phyloP scores from a whole-genome alignment of 441 rosid species.

The Euphorbia schlechtendalii region DNA sequence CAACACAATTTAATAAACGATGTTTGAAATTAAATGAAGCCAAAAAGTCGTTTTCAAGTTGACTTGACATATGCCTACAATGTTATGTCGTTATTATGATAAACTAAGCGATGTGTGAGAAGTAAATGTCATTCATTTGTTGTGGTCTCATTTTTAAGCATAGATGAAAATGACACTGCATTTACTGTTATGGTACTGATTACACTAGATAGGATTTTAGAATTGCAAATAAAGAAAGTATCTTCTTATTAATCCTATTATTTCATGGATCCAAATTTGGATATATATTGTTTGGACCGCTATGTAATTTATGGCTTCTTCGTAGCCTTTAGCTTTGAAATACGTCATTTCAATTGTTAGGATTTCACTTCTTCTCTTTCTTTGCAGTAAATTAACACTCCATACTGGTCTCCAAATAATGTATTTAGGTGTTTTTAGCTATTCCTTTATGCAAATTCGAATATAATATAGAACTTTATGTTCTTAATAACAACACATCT shows the following conservation, averaged over 20 bases:
- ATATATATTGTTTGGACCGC: slow-evolving; percentile 1
- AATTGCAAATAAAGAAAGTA: not conserved
- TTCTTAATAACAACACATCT: too few relatives aligned
- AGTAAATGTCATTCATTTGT: not conserved
- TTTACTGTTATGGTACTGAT: not conserved
- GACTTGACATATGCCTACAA: slow-evolving; percentile 9
- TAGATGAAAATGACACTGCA: slow-evolving; percentile 12
- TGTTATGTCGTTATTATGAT: not conserved
- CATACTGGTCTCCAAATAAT: too few relatives aligned
- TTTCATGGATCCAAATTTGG: not conserved
- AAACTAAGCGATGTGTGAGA: not conserved
- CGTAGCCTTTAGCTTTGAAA: not conserved
- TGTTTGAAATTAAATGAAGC: slow-evolving; percentile 9
- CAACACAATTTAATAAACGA: not conserved
- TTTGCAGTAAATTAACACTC: too few relatives aligned
- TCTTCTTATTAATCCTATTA: slow-evolving; percentile 3
- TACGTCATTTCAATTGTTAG: not conserved
- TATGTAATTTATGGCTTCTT: not conserved
- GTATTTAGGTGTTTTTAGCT: too few relatives aligned
- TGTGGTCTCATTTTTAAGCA: slow-evolving; percentile 1
- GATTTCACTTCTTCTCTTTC: not conserved
- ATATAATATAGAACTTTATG: too few relatives aligned
- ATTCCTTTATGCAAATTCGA: too few relatives aligned
- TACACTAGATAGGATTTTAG: not conserved
- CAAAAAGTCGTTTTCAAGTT: not conserved